Evolutionary conservation across 2,329 filamentous ascomycete genomes (phyloP).

Genomic region (Phaeophleospora eucalypticola): DNA sequence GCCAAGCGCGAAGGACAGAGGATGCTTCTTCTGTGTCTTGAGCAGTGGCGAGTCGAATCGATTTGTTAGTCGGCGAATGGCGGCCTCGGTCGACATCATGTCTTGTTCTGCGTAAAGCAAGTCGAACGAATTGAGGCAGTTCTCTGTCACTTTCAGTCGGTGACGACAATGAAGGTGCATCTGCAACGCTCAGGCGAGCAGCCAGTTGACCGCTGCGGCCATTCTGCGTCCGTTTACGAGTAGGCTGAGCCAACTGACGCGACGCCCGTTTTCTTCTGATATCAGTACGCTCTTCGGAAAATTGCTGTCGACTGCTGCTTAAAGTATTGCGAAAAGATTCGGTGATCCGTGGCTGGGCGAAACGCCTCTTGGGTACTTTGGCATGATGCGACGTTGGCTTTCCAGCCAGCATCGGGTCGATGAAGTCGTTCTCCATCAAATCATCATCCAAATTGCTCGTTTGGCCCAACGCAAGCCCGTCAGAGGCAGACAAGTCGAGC

Average conservation of each 20-base stretch:
- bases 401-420: constrained; percentile 40
- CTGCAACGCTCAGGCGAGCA: constrained; percentile 52
- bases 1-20: constrained; percentile 49
- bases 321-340: constrained; percentile 28
- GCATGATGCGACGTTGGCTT: constrained; percentile 5
- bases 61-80: constrained; percentile 50
- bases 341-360: constrained; percentile 37
- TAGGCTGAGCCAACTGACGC: too few relatives aligned
- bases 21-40: constrained; percentile 55
- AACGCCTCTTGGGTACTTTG: constrained; percentile 23
- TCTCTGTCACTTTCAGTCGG: constrained; percentile 28
- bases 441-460: constrained; percentile 30
- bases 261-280: too few relatives aligned
- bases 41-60: constrained; percentile 49
- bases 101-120: constrained; percentile 53
- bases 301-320: neutral
- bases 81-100: constrained; percentile 47
- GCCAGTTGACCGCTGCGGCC: too few relatives aligned
- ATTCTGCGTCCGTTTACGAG: too few relatives aligned
- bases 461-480: constrained; percentile 6
- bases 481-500: constrained; percentile 13
- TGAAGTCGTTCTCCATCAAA: constrained; percentile 43
- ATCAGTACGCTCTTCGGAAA: constrained; percentile 21
- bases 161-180: constrained; percentile 35
- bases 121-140: constrained; percentile 50